A percentile compares a stretch with the other conserved stretches of the same genome.
Evolutionary conservation across 106 monocot genomes (phyloP).

Genomic region (Dendrobium nobile): DNA sequence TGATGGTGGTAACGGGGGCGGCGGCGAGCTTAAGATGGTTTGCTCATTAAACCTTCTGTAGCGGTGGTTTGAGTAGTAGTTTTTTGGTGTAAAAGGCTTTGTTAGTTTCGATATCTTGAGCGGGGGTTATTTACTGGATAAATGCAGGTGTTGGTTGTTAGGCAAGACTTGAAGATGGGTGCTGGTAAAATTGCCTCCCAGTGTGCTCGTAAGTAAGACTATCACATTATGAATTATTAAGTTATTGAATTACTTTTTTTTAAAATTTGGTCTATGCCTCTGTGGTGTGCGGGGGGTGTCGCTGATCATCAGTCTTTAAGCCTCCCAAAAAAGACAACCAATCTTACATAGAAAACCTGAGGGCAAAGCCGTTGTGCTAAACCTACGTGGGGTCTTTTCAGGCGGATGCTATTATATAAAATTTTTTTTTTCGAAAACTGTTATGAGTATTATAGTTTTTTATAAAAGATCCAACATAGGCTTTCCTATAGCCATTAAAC

Average conservation of each 20-base stretch:
- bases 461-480: too few relatives aligned
- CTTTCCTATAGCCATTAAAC: too few relatives aligned
- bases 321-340: too few relatives aligned
- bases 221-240: background rate
- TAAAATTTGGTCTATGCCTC: too few relatives aligned
- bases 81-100: background rate
- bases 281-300: too few relatives aligned
- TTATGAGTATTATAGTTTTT: too few relatives aligned
- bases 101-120: background rate
- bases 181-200: constrained; percentile 94
- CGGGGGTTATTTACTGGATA: background rate
- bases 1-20: constrained; percentile 5
- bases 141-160: constrained; percentile 78
- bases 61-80: background rate
- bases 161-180: constrained; percentile 95
- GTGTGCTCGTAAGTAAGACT: constrained; percentile 90
- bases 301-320: too few relatives aligned
- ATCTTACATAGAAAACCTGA: too few relatives aligned
- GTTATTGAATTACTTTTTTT: background rate
- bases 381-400: too few relatives aligned
- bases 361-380: too few relatives aligned
- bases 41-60: background rate
- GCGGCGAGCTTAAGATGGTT: constrained; percentile 92
- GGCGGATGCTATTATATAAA: too few relatives aligned
- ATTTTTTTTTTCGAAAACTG: too few relatives aligned